phyloP scores from a whole-genome alignment of 306 rosid genomes.

The Prunus mongolica region DNA sequence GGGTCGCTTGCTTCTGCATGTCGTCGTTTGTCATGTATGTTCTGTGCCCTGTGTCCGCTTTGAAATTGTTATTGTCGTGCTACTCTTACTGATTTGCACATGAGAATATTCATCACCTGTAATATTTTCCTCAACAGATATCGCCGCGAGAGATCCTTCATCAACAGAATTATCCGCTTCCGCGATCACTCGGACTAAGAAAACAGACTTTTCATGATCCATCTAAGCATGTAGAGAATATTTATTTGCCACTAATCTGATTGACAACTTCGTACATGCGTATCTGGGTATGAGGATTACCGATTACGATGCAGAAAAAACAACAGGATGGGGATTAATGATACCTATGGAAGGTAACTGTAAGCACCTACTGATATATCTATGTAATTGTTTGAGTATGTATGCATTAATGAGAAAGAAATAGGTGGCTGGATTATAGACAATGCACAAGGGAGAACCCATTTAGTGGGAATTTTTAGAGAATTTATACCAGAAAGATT shows the following conservation, averaged over 20 bases:
- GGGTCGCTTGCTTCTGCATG: slow-evolving; percentile 70
- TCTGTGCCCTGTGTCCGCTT: slow-evolving; percentile 1
- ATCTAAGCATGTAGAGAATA: neutral
- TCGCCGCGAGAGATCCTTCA: slow-evolving; percentile 60
- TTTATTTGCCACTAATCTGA: neutral
- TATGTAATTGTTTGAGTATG: neutral
- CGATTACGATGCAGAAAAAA: neutral
- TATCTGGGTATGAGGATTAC: neutral
- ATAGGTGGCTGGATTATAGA: neutral
- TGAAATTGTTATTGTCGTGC: neutral
- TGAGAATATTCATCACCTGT: neutral
- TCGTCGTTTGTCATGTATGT: slow-evolving; percentile 68
- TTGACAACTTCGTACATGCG: neutral
- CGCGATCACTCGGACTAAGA: slow-evolving; percentile 67
- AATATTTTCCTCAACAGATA: slow-evolving; percentile 38
- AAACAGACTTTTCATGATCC: neutral
- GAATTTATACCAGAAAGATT: neutral
- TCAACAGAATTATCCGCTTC: slow-evolving; percentile 58
- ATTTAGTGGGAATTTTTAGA: neutral
- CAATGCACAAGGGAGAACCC: neutral
- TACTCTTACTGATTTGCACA: neutral
- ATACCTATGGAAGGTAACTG: neutral
- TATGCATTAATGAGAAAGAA: neutral
- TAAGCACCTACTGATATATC: neutral
- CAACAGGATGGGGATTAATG: neutral